These are phyloP conservation scores for Skeletonema grethae DNA, from an alignment of 108 stramenopile species.

Conservation along the genomic window DNA sequence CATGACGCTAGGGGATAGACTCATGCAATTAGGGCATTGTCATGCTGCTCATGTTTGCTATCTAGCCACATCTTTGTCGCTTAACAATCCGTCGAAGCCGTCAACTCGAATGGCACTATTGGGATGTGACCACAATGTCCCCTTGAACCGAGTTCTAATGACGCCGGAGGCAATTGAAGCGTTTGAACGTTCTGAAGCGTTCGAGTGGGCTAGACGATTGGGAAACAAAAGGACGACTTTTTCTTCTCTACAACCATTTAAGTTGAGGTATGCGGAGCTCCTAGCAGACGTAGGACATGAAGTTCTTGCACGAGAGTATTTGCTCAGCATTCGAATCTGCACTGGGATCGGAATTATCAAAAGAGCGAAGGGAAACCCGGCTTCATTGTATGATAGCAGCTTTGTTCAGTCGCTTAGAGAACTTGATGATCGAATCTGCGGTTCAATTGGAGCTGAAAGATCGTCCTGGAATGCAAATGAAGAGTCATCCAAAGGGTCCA, in stretches of 20 bases:
- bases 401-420: constrained; percentile 40
- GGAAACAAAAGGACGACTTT: constrained; percentile 77
- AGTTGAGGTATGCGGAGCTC: constrained; percentile 73
- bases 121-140: constrained; percentile 65
- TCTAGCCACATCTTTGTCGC: constrained; percentile 74
- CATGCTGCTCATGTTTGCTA: constrained; percentile 86
- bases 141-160: constrained; percentile 45
- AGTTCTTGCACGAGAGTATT: constrained; percentile 55
- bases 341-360: constrained; percentile 33
- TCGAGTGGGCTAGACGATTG: constrained; percentile 87
- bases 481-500: constrained; percentile 3
- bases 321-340: constrained; percentile 56
- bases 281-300: constrained; percentile 69
- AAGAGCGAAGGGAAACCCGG: not conserved
- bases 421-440: constrained; percentile 52
- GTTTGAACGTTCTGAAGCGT: constrained; percentile 85
- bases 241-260: constrained; percentile 73
- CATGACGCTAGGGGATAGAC: constrained; percentile 75
- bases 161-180: constrained; percentile 60
- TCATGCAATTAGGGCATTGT: constrained; percentile 59
- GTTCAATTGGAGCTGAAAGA: constrained; percentile 22
- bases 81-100: constrained; percentile 48
- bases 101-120: constrained; percentile 62
- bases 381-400: constrained; percentile 1
- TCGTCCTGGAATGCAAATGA: constrained; percentile 30